These are phyloP conservation scores for Amylocarpus encephaloides DNA, from an alignment of 2,329 filamentous ascomycete genomes.

Conservation along the genomic window DNA sequence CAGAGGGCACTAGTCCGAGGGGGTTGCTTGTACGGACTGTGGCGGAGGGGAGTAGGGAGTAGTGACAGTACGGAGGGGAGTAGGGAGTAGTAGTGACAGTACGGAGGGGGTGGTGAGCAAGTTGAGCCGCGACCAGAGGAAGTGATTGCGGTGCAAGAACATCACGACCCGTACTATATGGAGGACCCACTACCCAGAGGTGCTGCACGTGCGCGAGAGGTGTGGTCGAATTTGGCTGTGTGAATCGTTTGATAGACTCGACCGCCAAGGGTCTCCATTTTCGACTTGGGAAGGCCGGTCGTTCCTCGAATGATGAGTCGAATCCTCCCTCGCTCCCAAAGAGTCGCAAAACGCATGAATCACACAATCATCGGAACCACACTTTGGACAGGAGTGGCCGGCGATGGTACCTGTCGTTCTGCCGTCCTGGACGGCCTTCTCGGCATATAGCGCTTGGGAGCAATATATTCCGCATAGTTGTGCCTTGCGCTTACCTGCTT, in stretches of 20 bases:
- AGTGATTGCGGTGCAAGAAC: background rate
- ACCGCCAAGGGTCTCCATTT: background rate
- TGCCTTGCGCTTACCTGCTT: background rate
- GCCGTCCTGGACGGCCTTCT: slow-evolving; percentile 1
- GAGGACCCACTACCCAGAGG: too few species aligned
- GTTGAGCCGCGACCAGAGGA: background rate
- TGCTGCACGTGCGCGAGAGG: background rate
- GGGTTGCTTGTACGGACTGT: too few species aligned
- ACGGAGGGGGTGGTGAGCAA: background rate
- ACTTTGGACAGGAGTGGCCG: slow-evolving; percentile 8
- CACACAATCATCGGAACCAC: slow-evolving; percentile 13
- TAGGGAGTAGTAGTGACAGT: background rate
- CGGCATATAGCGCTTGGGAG: slow-evolving; percentile 16
- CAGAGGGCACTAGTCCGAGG: too few species aligned
- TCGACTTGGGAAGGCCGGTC: too few species aligned
- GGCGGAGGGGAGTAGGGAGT: background rate
- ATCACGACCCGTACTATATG: background rate
- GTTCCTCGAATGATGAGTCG: too few species aligned
- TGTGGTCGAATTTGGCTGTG: too few species aligned
- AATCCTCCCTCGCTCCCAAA: too few species aligned
- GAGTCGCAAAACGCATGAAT: slow-evolving; percentile 4
- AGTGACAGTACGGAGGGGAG: background rate
- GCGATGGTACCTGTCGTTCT: slow-evolving; percentile 10
- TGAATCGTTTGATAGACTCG: slow-evolving; percentile 9
- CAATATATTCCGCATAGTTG: slow-evolving; percentile 18